Base-by-base conservation (phyloP, 2,329 filamentous ascomycete genomes). In the Chalara sp. region DNA sequence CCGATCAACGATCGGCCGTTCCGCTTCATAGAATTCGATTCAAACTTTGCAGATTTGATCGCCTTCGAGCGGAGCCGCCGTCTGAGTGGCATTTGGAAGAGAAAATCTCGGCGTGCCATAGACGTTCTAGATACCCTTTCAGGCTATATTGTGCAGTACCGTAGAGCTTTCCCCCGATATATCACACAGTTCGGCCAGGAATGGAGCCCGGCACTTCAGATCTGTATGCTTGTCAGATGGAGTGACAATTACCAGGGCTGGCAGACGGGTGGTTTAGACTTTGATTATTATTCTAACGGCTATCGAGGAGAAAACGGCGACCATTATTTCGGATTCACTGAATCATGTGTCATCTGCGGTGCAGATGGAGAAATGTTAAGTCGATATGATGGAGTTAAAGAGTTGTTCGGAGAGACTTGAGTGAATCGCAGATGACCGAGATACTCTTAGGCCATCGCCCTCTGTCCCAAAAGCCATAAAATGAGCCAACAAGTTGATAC, bases 371-470 rank as follows among this genome's bases (percentile, higher is more conserved):
- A 53, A 43, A 7, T 52, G 11, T 32, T 50, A 13, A 54, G 54
- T 35, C 44, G 54, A 6, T 56, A 56, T 31, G 54, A 56, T 52
- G 52, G 53, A 4, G 46, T 56, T 11, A 31, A 21, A n/a, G 29
- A n/a, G 13, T 40, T 56, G 6, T 56, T 54, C 39, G 44, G 13
- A 13, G 43, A 32, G 29, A 21, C 21, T 21, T 21, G 3, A 21
- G 21, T 21, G 21, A 21, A 21, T 3, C 21, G 21, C 21, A 21
- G 21, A 21, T 21, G 21, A 21, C 3, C 21, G 3, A 21, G 21
- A 21, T 21, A 21, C 21, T 3, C 21, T 21, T 21, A 21, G 21
- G 21, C 21, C 21, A 21, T 21, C 21, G 21, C 21, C 21, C 21
- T 21, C 21, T 2, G 21, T 21, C 21, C 21, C 21, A 21, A 21